Evolutionary conservation across 495 filamentous ascomycete genomes (phyloP).

Genomic region (Penicillium macrosclerotiorum): DNA sequence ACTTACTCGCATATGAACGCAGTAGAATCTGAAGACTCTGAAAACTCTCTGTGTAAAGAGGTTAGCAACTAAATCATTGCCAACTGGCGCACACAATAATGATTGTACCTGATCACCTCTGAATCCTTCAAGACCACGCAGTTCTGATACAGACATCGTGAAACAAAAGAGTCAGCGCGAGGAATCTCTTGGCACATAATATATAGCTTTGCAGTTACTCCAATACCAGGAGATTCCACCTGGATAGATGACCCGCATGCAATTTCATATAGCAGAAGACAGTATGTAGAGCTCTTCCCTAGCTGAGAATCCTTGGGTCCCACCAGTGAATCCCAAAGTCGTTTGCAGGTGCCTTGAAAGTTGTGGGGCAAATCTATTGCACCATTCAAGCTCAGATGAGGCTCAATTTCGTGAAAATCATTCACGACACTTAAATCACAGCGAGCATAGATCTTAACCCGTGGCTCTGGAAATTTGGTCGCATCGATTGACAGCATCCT

Average conservation of each 20-base stretch:
- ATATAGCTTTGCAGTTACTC: not conserved
- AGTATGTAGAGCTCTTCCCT: not conserved
- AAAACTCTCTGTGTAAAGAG: not conserved
- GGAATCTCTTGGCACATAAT: not conserved
- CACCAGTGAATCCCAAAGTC: not conserved
- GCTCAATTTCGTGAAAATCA: not conserved
- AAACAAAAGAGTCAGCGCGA: not conserved
- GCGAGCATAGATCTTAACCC: not conserved
- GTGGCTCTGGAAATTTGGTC: not conserved
- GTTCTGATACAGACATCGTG: not conserved
- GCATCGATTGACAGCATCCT: not conserved
- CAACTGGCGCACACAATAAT: not conserved
- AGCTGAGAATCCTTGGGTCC: not conserved
- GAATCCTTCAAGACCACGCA: not conserved
- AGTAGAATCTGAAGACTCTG: not conserved
- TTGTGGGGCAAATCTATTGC: not conserved
- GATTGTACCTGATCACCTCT: not conserved
- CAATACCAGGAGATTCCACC: not conserved
- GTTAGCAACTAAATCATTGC: not conserved
- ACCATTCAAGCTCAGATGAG: not conserved
- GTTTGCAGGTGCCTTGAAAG: not conserved
- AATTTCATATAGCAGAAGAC: not conserved
- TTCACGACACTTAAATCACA: not conserved
- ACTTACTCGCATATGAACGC: not conserved
- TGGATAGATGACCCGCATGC: not conserved